Percentiles rank a stretch among this genome's conserved stretches.
phyloP scores from a whole-genome alignment of 345 rosid species.

The Rhodamnia rubescens region DNA sequence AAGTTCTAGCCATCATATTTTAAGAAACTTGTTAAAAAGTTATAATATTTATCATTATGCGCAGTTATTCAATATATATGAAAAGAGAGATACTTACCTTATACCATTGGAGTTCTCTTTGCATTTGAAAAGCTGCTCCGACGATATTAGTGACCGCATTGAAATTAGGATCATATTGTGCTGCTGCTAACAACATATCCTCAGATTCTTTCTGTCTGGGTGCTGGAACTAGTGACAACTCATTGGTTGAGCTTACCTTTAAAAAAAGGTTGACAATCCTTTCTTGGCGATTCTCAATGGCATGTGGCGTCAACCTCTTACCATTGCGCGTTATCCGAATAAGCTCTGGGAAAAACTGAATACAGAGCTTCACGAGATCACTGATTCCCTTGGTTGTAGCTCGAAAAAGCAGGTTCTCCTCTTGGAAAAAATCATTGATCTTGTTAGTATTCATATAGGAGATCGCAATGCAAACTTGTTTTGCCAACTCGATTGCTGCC shows the following conservation, averaged over 20 bases:
- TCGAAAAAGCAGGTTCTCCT: fast-evolving
- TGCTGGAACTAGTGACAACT: neutral
- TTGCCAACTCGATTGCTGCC: neutral
- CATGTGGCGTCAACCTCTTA: fast-evolving
- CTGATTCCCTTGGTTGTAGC: neutral
- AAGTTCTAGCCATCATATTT: neutral
- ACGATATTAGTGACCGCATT: neutral
- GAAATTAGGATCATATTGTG: neutral
- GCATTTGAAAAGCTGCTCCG: neutral
- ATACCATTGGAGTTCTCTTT: constrained; percentile 3
- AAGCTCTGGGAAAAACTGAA: neutral
- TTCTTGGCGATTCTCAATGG: neutral
- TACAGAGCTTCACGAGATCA: neutral
- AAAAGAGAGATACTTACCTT: neutral
- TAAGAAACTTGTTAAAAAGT: neutral
- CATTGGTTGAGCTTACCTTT: neutral
- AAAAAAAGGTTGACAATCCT: neutral
- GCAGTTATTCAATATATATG: neutral
- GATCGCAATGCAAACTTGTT: neutral
- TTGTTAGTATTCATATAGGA: neutral
- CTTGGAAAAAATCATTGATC: neutral
- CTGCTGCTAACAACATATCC: fast-evolving
- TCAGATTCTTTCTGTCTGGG: fast-evolving
- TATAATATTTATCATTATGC: neutral
- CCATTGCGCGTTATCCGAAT: fast-evolving